These are phyloP conservation scores for Xylaria sp. DNA, from an alignment of 2,329 filamentous ascomycete genomes.

Conservation along the genomic window DNA sequence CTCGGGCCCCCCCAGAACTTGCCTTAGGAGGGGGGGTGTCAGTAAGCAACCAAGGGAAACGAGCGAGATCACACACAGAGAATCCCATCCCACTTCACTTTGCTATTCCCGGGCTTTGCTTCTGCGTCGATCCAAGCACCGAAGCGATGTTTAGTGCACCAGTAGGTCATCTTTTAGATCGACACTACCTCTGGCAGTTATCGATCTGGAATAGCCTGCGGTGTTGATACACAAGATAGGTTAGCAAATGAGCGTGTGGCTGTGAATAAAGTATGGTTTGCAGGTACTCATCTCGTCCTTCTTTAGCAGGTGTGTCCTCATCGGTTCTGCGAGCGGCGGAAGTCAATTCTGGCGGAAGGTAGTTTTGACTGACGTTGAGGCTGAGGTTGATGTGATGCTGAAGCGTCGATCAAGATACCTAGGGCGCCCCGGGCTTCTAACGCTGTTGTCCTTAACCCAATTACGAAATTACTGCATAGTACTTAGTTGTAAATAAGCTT, in stretches of 20 bases:
- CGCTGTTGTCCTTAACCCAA: background rate
- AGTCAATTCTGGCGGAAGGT: background rate
- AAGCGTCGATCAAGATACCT: background rate
- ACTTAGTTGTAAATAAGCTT: constrained; percentile 5
- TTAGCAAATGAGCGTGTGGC: constrained; percentile 10
- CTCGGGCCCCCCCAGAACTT: constrained; percentile 32
- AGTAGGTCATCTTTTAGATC: constrained; percentile 11
- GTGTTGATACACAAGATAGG: background rate
- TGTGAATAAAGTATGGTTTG: constrained; percentile 13
- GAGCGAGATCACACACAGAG: background rate
- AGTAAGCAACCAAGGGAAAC: constrained; percentile 16
- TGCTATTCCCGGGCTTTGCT: constrained; percentile 5
- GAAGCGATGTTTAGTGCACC: constrained; percentile 4
- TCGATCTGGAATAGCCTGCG: constrained; percentile 19
- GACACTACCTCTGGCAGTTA: constrained; percentile 14
- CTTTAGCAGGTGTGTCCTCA: constrained; percentile 3
- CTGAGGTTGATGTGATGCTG: constrained; percentile 6
- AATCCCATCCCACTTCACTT: background rate
- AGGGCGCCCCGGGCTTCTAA: background rate
- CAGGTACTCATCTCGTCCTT: constrained; percentile 1
- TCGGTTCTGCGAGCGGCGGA: background rate
- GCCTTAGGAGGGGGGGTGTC: constrained; percentile 9
- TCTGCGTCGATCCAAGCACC: constrained; percentile 6
- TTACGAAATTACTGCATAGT: background rate
- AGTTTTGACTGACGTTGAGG: constrained; percentile 1